A percentile compares a stretch with the other conserved stretches of the same genome.
Evolutionary conservation across 768 basidiomycete genomes (phyloP).

Genomic region (Hebeloma cylindrosporum): DNA sequence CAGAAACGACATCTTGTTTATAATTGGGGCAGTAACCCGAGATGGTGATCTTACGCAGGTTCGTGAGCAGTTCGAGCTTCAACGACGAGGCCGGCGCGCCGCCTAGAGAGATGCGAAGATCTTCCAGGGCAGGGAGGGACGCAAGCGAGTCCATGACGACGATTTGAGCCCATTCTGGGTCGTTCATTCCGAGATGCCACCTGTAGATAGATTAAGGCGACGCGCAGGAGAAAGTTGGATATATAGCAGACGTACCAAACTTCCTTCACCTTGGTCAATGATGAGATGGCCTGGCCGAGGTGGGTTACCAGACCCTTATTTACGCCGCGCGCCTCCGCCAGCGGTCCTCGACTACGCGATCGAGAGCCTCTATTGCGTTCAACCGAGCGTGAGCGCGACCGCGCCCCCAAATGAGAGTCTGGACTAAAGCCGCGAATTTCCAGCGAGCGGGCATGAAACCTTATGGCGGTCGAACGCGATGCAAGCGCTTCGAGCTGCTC

Average conservation of each 20-base stretch:
- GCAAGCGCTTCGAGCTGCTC: constrained; percentile 22
- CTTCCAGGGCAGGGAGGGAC: constrained; percentile 14
- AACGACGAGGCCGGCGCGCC: constrained; percentile 16
- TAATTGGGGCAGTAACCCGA: constrained; percentile 17
- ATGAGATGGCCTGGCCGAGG: constrained; percentile 21
- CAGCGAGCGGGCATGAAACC: constrained; percentile 19
- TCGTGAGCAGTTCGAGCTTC: constrained; percentile 17
- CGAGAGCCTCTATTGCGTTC: constrained; percentile 18
- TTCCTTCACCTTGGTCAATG: constrained; percentile 17
- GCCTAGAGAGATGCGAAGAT: constrained; percentile 18
- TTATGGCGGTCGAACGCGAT: constrained; percentile 12
- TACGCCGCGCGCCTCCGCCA: constrained; percentile 17
- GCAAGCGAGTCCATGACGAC: constrained; percentile 23
- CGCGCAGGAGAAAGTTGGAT: neutral
- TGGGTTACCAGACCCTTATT: constrained; percentile 16
- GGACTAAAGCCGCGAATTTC: constrained; percentile 23
- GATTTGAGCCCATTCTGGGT: constrained; percentile 22
- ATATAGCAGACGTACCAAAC: constrained; percentile 16
- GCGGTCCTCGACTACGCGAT: constrained; percentile 21
- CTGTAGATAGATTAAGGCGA: constrained; percentile 7
- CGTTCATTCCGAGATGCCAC: constrained; percentile 22
- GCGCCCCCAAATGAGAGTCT: constrained; percentile 20
- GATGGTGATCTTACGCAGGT: constrained; percentile 18
- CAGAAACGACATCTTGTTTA: constrained; percentile 15
- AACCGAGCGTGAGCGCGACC: constrained; percentile 21